Evolutionary conservation across 495 filamentous ascomycete species (phyloP), one percentile per base, ranked within the genome.

Genomic region (Filosporella fistucella): DNA sequence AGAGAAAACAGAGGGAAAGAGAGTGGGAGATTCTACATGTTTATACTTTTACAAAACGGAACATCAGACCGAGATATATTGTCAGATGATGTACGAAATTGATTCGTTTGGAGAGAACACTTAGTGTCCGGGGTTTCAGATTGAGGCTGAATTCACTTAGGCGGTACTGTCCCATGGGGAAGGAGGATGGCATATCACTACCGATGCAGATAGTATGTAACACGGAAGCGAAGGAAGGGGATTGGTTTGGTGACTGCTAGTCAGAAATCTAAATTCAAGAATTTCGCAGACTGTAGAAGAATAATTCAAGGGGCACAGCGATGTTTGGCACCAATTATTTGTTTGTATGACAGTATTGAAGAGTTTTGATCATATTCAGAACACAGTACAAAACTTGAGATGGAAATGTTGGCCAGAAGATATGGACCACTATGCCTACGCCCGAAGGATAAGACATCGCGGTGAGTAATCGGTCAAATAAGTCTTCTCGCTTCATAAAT

Each of bases 401-500:
- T 20, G 11, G 9, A 22, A 24, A 55, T 61, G 47, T 61, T 35
- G 54, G 39, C 55, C 50, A 80, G 58, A 63, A 47, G 62, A 64
- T 58, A 87, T 87, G 86, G 86, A 89, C 78, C 85, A 69, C 77
- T 65, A 74, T 68, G 79, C 65, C 81, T 83, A 89, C 69, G 56
- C 63, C 66, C 55, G 63, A 63, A 66, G 68, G 67, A 61, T n/a
- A 76, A 67, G 66, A 75, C 77, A 74, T 72, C 70, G 81, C 75
- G 85, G 77, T 89, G 86, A 90, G 86, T 89, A 89, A 58, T 42
- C 47, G 51, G 48, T 51, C 56, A 14, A n/a, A 58, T 64, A 70
- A 51, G 70, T 89, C 83, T 90, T 83, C 82, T 85, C 85, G 78
- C 86, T 76, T 77, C 81, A 61, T 89, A 91, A 91, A 91, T 89